Evolutionary conservation across 2,329 filamentous ascomycete species (phyloP), one percentile per base, ranked within the genome.

Genomic region (Cyphellophora attinorum): DNA sequence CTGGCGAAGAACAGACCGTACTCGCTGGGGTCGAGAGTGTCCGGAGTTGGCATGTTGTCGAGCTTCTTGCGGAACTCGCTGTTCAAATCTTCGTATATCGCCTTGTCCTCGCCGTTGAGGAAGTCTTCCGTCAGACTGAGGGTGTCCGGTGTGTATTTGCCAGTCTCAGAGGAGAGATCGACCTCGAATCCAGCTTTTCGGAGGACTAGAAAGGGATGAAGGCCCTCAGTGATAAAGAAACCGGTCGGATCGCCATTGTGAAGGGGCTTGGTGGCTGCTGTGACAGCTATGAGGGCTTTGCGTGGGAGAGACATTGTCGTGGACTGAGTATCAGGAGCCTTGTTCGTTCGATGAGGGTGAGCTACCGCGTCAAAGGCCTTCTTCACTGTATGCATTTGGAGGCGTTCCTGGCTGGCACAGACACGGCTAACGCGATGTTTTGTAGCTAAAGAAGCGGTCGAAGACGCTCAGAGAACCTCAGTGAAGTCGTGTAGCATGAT

Each of bases 151-250:
- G 49, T 56, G 47, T 62, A 68, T 2, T 39, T 54, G 23, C 65
- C 63, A 3, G 57, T 65, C 42, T 68, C 64, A 4, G 63, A 66
- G 13, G 57, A 56, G 17, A 68, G 53, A 40, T 68, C 64, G 31
- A 67, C 64, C 35, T 64, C 59, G 45, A 69, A 66, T 11, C 63
- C 65, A 4, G 63, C 62, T 14, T 29, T 17, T 6, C 6, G 50
- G 33, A 67, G 52, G 12, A 65, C 62, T 13, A 65, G 60, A 55
- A 54, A 68, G 1, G 64, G 64, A 39, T 68, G 63, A 5, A 66
- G 54, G 12, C 63, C 64, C 44, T 68, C 64, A 33, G 47, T 56
- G 39, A 68, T 60, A 49, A 67, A 68, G 33, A 67, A 50, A n/a
- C 59, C 63, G 8, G 21, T 25, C n/a, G 21, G 21, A 5, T 41